Conservation (phyloP, 2,329 filamentous ascomycete genomes). For the Alternaria dauci region DNA sequence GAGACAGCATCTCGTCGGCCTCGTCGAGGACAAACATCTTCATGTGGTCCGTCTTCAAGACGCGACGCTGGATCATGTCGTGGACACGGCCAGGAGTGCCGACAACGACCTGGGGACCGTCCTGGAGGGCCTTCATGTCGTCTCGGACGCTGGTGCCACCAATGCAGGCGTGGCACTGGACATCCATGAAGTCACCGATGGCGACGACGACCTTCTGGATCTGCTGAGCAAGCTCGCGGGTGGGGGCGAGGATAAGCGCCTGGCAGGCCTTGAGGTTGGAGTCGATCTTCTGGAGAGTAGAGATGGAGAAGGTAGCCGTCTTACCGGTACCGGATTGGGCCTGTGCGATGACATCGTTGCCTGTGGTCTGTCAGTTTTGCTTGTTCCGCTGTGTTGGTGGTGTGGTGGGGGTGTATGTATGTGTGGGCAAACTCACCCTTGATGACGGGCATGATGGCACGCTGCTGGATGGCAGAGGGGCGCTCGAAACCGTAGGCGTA, state of each 20-base stretch:
- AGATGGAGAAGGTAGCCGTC: conserved; percentile 99
- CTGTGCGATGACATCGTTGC: conserved; percentile 99
- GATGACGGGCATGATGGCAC: conserved; percentile 99
- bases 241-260: conserved; percentile 96
- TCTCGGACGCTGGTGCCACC: conserved; percentile 98
- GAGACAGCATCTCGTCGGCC: conserved; percentile 99
- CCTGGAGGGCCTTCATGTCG: conserved; percentile 96
- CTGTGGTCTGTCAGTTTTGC: conserved; percentile 51
- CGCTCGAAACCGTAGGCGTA: conserved; percentile 99
- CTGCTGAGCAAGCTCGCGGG: conserved; percentile 97
- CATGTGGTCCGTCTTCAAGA: conserved; percentile 96
- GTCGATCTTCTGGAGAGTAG: conserved; percentile 98
- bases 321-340: conserved; percentile 99
- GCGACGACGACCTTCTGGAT: conserved; percentile 99
- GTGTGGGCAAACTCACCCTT: conserved; percentile 73
- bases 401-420: neutral
- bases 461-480: conserved; percentile 99
- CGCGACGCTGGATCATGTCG: conserved; percentile 99
- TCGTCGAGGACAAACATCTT: conserved; percentile 99
- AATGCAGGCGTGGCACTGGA: conserved; percentile 99
- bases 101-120: conserved; percentile 96
- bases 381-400: conserved; percentile 3
- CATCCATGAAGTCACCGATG: conserved; percentile 99
- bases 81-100: conserved; percentile 98
- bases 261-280: conserved; percentile 94